phyloP scores from a whole-genome alignment of 2,329 filamentous ascomycete genomes.

The Colletotrichum navitas region DNA sequence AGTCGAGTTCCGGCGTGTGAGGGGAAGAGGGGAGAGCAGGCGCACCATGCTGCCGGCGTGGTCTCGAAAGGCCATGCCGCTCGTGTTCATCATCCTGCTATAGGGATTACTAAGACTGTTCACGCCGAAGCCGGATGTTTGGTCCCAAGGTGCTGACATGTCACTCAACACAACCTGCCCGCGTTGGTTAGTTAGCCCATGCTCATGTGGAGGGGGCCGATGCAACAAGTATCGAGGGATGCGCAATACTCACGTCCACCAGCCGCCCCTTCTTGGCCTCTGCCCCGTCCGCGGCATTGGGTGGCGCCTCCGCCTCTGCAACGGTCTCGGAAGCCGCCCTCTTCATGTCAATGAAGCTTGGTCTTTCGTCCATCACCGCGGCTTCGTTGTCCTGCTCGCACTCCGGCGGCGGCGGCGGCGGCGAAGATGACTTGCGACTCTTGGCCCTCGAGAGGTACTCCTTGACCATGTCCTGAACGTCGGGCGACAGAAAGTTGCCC shows the following conservation, averaged over 20 bases:
- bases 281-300: slow-evolving; percentile 47
- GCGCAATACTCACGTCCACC: slow-evolving; percentile 74
- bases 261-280: slow-evolving; percentile 54
- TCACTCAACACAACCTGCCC: slow-evolving; percentile 88
- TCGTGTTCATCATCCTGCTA: slow-evolving; percentile 99
- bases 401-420: slow-evolving; percentile 14
- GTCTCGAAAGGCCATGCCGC: slow-evolving; percentile 86
- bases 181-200: slow-evolving; percentile 37
- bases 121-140: slow-evolving; percentile 82
- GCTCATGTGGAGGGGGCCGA: background rate
- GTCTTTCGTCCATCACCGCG: slow-evolving; percentile 53
- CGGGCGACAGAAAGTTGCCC: slow-evolving; percentile 86
- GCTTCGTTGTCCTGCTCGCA: slow-evolving; percentile 36
- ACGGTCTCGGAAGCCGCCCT: slow-evolving; percentile 50
- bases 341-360: slow-evolving; percentile 77
- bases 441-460: slow-evolving; percentile 77
- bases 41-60: slow-evolving; percentile 95
- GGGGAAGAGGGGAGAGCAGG: slow-evolving; percentile 20
- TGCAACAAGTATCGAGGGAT: background rate
- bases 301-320: slow-evolving; percentile 48
- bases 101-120: slow-evolving; percentile 96
- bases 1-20: background rate
- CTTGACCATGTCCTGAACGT: slow-evolving; percentile 81
- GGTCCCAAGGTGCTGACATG: slow-evolving; percentile 98
- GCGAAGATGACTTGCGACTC: slow-evolving; percentile 52